Base-by-base conservation (phyloP, 345 rosid genomes). In the Gossypium thurberi region DNA sequence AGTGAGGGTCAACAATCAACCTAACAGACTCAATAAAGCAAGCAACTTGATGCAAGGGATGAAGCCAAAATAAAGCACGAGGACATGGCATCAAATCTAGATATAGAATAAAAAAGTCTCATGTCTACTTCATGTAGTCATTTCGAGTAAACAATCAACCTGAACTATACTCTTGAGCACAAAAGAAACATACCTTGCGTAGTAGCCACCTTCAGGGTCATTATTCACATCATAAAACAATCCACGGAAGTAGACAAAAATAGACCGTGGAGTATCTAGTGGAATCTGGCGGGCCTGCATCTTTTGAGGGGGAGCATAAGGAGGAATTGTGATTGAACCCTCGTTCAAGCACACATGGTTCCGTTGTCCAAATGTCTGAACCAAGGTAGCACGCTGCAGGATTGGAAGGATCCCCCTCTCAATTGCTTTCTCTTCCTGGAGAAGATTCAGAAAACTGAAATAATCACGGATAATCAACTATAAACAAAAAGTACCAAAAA, bases 131-230 rank as follows among this genome's bases (percentile, higher is more conserved):
- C 63, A 23, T 58, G 2, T 25, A 61, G 44, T 61, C 65, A 61
- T 61, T 33, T 61, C 23, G 65, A 61, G 46, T 33, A 17, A 33
- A 61, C 65, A 61, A 4, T 33, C 40, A 33, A 33, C 40, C 7
- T 33, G 40, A 33, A 33, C 40, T 5, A 33, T 33, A 33, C 40
- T 4, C 40, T 33, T 33, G 40, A 64, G 65, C 57, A 65, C 3
- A 9, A 18, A 14, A 9, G 56, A 47, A 52, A 56, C 73, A 69
- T 85, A 94, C 97, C 98, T 92, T 69, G 98, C 98, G 70, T 90
- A 94, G 69, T 92, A 94, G 53, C 98, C 97, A 2, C 98, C 98
- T 87, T 94, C 98, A 2, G 98, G 98, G 33, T 94, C 98, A 63
- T 92, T 94, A 76, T 92, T 92, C 26, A 92, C 93, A 70, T 94